phyloP scores from a whole-genome alignment of 305 asterid species.

The Rubia tinctorum region DNA sequence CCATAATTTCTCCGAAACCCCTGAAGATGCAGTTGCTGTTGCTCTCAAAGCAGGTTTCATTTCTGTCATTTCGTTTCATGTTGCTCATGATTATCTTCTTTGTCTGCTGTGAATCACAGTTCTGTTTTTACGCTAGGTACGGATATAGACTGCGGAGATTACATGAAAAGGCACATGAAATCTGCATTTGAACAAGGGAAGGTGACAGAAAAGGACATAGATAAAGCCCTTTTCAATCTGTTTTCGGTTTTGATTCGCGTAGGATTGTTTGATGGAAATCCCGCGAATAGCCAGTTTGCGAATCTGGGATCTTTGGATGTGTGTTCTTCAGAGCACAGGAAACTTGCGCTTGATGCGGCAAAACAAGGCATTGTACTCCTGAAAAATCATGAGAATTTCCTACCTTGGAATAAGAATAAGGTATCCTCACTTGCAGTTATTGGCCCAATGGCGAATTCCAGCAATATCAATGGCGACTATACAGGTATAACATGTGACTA shows the following conservation, averaged over 20 bases:
- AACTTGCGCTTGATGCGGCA: constrained; percentile 80
- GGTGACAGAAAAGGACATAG: constrained; percentile 69
- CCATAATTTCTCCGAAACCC: constrained; percentile 60
- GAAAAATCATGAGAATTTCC: constrained; percentile 56
- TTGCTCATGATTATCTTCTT: neutral
- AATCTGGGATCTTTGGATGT: constrained; percentile 54
- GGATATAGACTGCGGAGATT: constrained; percentile 84
- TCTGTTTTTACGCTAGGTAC: constrained; percentile 50
- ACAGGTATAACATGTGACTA: constrained; percentile 43
- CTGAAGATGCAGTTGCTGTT: constrained; percentile 82
- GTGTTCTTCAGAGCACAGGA: constrained; percentile 55
- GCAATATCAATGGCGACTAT: constrained; percentile 72
- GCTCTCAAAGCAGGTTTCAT: constrained; percentile 83
- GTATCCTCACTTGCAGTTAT: constrained; percentile 69
- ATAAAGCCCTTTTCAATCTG: constrained; percentile 66
- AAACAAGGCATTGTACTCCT: constrained; percentile 90
- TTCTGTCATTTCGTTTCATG: constrained; percentile 11
- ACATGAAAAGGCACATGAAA: constrained; percentile 71
- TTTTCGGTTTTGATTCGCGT: constrained; percentile 77
- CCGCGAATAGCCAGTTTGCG: constrained; percentile 34
- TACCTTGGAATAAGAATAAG: constrained; percentile 51
- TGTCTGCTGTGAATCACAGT: neutral
- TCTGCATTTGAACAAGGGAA: constrained; percentile 65
- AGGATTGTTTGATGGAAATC: constrained; percentile 75
- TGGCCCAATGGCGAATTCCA: constrained; percentile 79